A percentile compares a stretch with the other conserved stretches of the same genome.
Evolutionary conservation across 768 basidiomycete species (phyloP).

Genomic region (Baorangia bicolor): DNA sequence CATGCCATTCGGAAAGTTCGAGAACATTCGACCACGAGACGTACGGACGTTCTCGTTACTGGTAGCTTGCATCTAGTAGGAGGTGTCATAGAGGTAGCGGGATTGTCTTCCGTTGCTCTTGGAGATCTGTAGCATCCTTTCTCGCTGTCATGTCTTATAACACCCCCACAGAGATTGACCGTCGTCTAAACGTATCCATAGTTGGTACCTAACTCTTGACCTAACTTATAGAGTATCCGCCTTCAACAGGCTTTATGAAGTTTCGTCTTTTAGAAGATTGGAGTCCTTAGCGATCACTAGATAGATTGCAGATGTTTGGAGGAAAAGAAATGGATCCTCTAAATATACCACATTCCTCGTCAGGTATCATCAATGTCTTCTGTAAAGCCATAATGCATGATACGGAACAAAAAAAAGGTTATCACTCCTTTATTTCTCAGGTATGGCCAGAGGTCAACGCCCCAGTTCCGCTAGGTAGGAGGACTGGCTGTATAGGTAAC

Average conservation of each 20-base stretch:
- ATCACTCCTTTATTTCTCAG: not conserved
- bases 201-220: conserved; percentile 8
- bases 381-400: not conserved
- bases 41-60: conserved; percentile 72
- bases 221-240: conserved; percentile 19
- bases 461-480: conserved; percentile 40
- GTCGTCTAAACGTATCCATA: conserved; percentile 1
- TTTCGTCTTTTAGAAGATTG: not conserved
- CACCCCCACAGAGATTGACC: not conserved
- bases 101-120: conserved; percentile 67
- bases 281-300: not conserved
- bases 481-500: conserved; percentile 70
- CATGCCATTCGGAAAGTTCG: conserved; percentile 77
- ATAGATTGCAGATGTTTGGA: not conserved
- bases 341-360: not conserved
- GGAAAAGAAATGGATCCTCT: not conserved
- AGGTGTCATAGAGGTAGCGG: conserved; percentile 89
- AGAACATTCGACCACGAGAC: conserved; percentile 32
- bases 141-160: not conserved
- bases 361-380: not conserved
- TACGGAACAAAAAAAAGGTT: not conserved
- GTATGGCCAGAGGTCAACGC: not conserved
- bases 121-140: conserved; percentile 31
- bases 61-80: conserved; percentile 95
- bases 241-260: conserved; percentile 37